Evolutionary conservation across 2,329 filamentous ascomycete genomes (phyloP), one percentile per base, ranked within the genome.

Genomic region (Talaromyces verruculosus): DNA sequence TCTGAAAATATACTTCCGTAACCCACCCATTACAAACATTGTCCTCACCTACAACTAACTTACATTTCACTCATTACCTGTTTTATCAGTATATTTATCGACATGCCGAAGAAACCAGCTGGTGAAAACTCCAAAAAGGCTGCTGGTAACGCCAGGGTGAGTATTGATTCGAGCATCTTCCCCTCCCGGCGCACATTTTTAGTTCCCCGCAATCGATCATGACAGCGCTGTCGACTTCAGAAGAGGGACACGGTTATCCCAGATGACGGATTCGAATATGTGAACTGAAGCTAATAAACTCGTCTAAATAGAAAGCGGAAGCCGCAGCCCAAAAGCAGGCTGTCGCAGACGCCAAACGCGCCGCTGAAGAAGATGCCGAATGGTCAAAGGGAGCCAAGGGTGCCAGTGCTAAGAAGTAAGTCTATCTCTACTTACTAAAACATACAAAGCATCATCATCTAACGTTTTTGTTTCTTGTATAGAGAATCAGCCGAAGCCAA

Each of bases 381-480:
- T 99, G 95, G 95, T 73, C 84, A 11, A 92, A 95, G 80, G 95
- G 95, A 47, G 78, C 92, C 63, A 99, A 98, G 83, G 90, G 85
- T 19, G 71, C 91, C 82, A 59, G 25, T 73, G 83, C 89, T 49
- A 99, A 97, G 83, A 96, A 96, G 93, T 97, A 81, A 78, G 88
- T 83, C 25, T 2, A 35, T 55, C n/a, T 17, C 17, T 22, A 37
- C 33, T 6, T 39, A 0, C n/a, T 7, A 35, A 37, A 2, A 35
- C 10, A 1, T 57, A 55, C 28, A 35, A 11, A 55, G 8, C 17
- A 37, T 6, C 10, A 60, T 28, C 13, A 17, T 45, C 25, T 45
- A 30, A 60, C 13, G 0, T 19, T 13, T 6, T 39, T 53, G 13
- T 55, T 47, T n/a, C 28, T 61, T 69, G n/a, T 28, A 57, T 71